Evolutionary conservation across 768 basidiomycete species (phyloP).

Genomic region (Austroboletus eburneus): DNA sequence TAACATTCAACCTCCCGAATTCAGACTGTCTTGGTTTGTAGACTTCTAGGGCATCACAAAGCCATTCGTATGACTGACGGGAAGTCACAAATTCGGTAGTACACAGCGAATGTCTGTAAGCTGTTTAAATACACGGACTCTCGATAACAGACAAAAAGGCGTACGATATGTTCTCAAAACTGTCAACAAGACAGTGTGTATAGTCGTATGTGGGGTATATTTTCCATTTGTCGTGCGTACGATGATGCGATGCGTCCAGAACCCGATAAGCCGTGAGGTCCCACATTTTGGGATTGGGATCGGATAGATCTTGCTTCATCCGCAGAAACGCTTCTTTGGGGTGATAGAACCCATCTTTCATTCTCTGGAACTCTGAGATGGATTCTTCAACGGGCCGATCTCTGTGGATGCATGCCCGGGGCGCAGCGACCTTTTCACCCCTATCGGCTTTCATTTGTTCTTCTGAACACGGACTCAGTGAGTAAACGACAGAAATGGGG

Average conservation of each 20-base stretch:
- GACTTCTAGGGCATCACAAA: slow-evolving; percentile 94
- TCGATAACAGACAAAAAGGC: slow-evolving; percentile 31
- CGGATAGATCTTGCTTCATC: slow-evolving; percentile 94
- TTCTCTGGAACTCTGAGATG: slow-evolving; percentile 80
- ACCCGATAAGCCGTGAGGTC: slow-evolving; percentile 96
- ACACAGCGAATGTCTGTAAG: slow-evolving; percentile 85
- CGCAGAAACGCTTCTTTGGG: slow-evolving; percentile 91
- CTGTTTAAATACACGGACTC: not conserved
- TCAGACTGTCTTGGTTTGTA: slow-evolving; percentile 98
- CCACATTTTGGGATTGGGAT: slow-evolving; percentile 99
- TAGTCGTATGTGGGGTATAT: slow-evolving; percentile 99
- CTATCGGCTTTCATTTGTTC: slow-evolving; percentile 89
- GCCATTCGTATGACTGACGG: slow-evolving; percentile 97
- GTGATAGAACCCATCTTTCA: slow-evolving; percentile 86
- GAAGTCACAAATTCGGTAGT: slow-evolving; percentile 95
- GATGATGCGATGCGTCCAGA: slow-evolving; percentile 84
- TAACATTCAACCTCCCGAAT: slow-evolving; percentile 87
- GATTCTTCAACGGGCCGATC: slow-evolving; percentile 84
- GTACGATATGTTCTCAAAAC: slow-evolving; percentile 98
- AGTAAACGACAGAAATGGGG: slow-evolving; percentile 1
- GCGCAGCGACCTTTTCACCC: slow-evolving; percentile 79
- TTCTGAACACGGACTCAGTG: slow-evolving; percentile 44
- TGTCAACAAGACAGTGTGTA: slow-evolving; percentile 97
- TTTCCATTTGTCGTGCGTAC: slow-evolving; percentile 90
- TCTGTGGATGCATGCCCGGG: slow-evolving; percentile 84